Conservation (phyloP, 139 green algal genomes). For the Chlamydomonas sp. region DNA sequence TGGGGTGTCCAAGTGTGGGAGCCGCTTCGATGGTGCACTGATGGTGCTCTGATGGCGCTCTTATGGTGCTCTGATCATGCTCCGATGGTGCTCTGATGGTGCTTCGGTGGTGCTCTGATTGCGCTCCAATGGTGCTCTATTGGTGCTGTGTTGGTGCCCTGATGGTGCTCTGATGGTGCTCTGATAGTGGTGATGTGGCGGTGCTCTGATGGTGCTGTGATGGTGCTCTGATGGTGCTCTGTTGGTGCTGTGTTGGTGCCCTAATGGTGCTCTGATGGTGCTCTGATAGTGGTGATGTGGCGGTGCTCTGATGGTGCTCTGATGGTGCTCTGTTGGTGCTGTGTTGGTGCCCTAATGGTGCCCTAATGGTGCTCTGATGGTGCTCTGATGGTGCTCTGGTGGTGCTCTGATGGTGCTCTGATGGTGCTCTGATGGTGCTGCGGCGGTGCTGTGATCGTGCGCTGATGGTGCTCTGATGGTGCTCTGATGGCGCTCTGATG, state of each 20-base stretch:
- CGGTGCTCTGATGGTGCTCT: not conserved
- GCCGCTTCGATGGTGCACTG: not conserved
- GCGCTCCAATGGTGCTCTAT: too few relatives aligned
- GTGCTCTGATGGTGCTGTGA: conserved; percentile 1
- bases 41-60: not conserved
- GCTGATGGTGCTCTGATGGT: not conserved
- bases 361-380: not conserved
- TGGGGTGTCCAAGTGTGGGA: not conserved
- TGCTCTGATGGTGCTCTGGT: not conserved
- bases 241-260: not conserved
- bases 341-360: too few relatives aligned
- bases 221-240: not conserved
- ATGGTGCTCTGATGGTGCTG: not conserved
- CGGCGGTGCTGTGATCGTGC: conserved; percentile 5
- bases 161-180: too few relatives aligned
- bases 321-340: not conserved
- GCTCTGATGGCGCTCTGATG: not conserved
- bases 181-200: too few relatives aligned
- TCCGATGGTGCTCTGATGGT: not conserved
- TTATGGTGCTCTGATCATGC: not conserved
- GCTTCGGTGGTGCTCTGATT: not conserved
- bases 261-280: too few relatives aligned
- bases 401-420: not conserved
- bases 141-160: not conserved
- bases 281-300: too few relatives aligned